Conservation (phyloP, 495 filamentous ascomycete species). For the Penicillium arizonense region DNA sequence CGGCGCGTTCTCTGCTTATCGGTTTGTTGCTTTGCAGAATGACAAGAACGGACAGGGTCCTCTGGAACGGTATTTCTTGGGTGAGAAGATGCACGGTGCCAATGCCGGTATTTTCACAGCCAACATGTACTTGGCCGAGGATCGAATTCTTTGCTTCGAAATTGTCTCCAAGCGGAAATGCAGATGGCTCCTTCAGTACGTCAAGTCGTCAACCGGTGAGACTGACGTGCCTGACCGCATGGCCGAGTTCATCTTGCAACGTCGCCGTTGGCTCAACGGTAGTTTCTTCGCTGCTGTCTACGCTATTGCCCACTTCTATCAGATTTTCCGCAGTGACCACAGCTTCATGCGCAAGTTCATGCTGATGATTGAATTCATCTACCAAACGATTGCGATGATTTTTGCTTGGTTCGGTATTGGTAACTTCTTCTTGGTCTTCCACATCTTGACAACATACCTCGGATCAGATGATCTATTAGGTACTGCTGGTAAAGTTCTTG, state of each 20-base stretch:
- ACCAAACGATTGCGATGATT: slow-evolving; percentile 93
- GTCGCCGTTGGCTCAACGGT: slow-evolving; percentile 96
- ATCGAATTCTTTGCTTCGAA: slow-evolving; percentile 99
- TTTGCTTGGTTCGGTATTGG: slow-evolving; percentile 99
- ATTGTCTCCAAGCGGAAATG: slow-evolving; percentile 96
- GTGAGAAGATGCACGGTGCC: slow-evolving; percentile 95
- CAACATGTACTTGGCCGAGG: slow-evolving; percentile 99
- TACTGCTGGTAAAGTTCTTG: slow-evolving; percentile 71
- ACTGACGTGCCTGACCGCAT: slow-evolving; percentile 97
- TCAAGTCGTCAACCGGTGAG: slow-evolving; percentile 93
- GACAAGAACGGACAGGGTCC: slow-evolving; percentile 92
- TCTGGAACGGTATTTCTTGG: slow-evolving; percentile 94
- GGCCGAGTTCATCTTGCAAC: slow-evolving; percentile 93
- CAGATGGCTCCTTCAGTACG: slow-evolving; percentile 95
- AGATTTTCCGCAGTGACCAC: slow-evolving; percentile 91
- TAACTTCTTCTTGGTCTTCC: slow-evolving; percentile 99
- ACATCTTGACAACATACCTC: slow-evolving; percentile 88
- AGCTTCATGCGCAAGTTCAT: slow-evolving; percentile 82
- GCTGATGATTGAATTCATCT: slow-evolving; percentile 89
- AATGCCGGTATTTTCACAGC: slow-evolving; percentile 97
- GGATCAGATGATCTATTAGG: slow-evolving; percentile 65
- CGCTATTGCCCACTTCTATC: slow-evolving; percentile 88
- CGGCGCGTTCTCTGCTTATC: slow-evolving; percentile 97
- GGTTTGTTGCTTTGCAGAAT: slow-evolving; percentile 92
- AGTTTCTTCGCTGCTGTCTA: slow-evolving; percentile 98